Percentiles rank a stretch among this genome's conserved stretches.
phyloP scores from a whole-genome alignment of 257 asterid species.

The Forsythia viridissima region DNA sequence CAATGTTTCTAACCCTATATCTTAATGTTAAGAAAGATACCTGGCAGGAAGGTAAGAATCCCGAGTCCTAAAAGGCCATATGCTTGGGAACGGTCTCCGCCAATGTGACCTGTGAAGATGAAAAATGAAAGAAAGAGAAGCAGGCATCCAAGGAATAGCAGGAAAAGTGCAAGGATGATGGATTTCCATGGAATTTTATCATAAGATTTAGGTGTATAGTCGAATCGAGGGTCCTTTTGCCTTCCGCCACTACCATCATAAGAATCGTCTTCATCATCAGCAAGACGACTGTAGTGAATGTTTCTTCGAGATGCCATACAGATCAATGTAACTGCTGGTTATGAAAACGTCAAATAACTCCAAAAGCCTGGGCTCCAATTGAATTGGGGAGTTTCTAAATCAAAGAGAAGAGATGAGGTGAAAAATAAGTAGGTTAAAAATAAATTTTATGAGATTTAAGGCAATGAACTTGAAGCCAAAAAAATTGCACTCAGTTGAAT shows the following conservation, averaged over 20 bases:
- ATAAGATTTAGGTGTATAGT: slow-evolving; percentile 62
- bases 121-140: slow-evolving; percentile 71
- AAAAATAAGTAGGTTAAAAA: background rate
- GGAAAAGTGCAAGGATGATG: slow-evolving; percentile 69
- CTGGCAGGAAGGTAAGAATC: slow-evolving; percentile 77
- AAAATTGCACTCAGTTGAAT: background rate
- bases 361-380: background rate
- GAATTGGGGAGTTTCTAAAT: background rate
- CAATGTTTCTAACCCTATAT: background rate
- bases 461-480: background rate
- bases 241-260: slow-evolving; percentile 36
- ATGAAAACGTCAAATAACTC: slow-evolving; percentile 9
- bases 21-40: slow-evolving; percentile 36
- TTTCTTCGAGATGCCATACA: slow-evolving; percentile 75
- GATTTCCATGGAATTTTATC: slow-evolving; percentile 93
- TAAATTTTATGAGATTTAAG: background rate
- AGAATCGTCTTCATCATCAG: slow-evolving; percentile 63
- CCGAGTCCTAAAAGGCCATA: slow-evolving; percentile 87
- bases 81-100: slow-evolving; percentile 79
- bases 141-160: slow-evolving; percentile 83
- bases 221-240: slow-evolving; percentile 68
- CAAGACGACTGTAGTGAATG: slow-evolving; percentile 59
- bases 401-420: background rate
- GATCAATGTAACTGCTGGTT: slow-evolving; percentile 17
- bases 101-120: slow-evolving; percentile 94